These are phyloP conservation scores for Chionographis japonica DNA, from an alignment of 106 monocot species.

Conservation along the genomic window DNA sequence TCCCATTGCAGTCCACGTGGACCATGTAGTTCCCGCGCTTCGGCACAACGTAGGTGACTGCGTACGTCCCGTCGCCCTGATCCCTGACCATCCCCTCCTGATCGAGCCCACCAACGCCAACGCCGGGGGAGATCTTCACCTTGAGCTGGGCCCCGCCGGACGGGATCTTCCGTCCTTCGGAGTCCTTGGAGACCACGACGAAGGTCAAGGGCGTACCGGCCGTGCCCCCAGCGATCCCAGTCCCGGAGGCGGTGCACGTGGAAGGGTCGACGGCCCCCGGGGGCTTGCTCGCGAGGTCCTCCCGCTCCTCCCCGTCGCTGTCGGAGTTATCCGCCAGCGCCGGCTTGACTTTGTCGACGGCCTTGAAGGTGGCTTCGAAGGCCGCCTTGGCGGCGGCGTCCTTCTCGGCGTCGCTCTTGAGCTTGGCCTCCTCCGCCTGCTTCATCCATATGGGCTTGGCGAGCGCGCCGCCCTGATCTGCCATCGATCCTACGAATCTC, in stretches of 20 bases:
- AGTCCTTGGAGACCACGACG: conserved; percentile 65
- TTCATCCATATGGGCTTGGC: conserved; percentile 89
- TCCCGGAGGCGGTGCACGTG: conserved; percentile 73
- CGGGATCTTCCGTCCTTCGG: conserved; percentile 62
- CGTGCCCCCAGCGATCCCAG: conserved; percentile 83
- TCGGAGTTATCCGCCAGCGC: not conserved
- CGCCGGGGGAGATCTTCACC: conserved; percentile 76
- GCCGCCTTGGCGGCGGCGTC: conserved; percentile 96
- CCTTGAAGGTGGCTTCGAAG: conserved; percentile 97
- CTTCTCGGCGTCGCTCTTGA: conserved; percentile 94
- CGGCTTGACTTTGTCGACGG: conserved; percentile 22
- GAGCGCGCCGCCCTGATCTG: conserved; percentile 7
- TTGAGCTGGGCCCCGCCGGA: conserved; percentile 59
- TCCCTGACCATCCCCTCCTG: conserved; percentile 84
- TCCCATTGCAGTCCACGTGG: conserved; percentile 65
- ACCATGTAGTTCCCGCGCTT: conserved; percentile 99
- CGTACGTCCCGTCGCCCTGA: conserved; percentile 71
- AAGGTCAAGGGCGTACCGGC: conserved; percentile 72
- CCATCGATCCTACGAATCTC: conserved; percentile 48
- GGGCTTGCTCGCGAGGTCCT: conserved; percentile 29
- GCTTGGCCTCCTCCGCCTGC: conserved; percentile 93
- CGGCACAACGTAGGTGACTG: conserved; percentile 85
- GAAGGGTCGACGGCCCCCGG: conserved; percentile 78
- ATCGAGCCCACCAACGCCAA: conserved; percentile 84
- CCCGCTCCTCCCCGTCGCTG: too few relatives aligned